Evolutionary conservation across 1,284 basidiomycete genomes (phyloP), one percentile per base, ranked within the genome.

Genomic region (Austroboletus olivaceoglutinosus): DNA sequence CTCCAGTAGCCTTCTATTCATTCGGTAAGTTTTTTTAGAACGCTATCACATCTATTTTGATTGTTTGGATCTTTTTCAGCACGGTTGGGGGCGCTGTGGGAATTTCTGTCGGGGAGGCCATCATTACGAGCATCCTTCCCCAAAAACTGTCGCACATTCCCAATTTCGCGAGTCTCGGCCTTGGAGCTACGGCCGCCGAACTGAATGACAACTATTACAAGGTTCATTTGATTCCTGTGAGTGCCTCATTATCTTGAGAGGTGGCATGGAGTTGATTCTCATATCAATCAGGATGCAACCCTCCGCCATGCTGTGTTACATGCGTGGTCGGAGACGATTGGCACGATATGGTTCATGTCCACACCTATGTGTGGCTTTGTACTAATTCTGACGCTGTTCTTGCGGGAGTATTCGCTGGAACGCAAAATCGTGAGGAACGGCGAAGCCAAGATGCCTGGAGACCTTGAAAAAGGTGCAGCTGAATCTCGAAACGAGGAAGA

Each of bases 81-180:
- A 82, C 79, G 0, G 67, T 91, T 16, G 89, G 88, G 16, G 89
- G 85, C 5, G 87, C 89, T 1, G 74, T 91, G 30, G 87, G 89
- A 7, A 80, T 92, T 51, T 76, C 87, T 0, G 65, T 89, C 29
- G 86, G 87, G 19, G 83, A 89, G 58, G 79, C 83, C 3, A 83
- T 90, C 52, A 85, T 83, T 54, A 70, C 82, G 4, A 81, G 79
- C 46, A 78, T 86, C 60, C 71, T 88, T 25, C 70, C 70, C n/a
- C 70, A 71, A 58, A 81, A 80, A 55, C 67, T 88, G 8, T 57
- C 58, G 0, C 58, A 59, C 3, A 81, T 86, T 27, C 74, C 79
- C 2, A 73, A 73, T 48, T 52, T 80, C 21, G 55, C 64, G 10
- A 65, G 43, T 21, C 43, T 64, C 5, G 52, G 54, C 22, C 33